Evolutionary conservation across 768 basidiomycete species (phyloP).

Genomic region (Amylocystis lapponica): DNA sequence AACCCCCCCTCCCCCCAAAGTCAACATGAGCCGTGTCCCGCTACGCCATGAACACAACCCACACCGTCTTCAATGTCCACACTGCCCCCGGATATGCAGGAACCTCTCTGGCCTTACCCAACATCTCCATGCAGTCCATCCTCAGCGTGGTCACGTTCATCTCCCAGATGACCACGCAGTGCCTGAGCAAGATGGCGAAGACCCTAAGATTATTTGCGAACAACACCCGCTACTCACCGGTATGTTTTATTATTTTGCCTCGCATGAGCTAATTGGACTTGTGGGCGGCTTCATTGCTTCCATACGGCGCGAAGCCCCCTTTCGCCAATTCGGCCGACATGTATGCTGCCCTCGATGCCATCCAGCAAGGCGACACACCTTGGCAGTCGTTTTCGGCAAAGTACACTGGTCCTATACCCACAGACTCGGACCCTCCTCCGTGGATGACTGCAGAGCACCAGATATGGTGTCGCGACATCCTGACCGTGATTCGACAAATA

Average conservation of each 20-base stretch:
- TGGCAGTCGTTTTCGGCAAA: slow-evolving; percentile 31
- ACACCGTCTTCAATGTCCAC: too few species aligned
- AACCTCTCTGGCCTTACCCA: slow-evolving; percentile 1
- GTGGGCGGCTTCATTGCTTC: slow-evolving; percentile 8
- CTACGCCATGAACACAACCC: too few species aligned
- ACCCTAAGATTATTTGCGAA: too few species aligned
- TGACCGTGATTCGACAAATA: slow-evolving; percentile 11
- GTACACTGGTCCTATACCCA: slow-evolving; percentile 15
- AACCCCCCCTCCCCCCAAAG: too few species aligned
- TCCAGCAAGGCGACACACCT: slow-evolving; percentile 27
- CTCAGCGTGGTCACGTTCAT: too few species aligned
- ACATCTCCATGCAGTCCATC: too few species aligned
- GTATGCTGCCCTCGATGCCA: slow-evolving; percentile 29
- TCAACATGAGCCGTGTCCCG: too few species aligned
- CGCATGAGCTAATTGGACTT: slow-evolving; percentile 5
- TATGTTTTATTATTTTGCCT: background rate
- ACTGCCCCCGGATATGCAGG: slow-evolving; percentile 1
- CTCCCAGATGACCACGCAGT: too few species aligned
- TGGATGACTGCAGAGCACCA: slow-evolving; percentile 24
- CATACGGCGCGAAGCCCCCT: slow-evolving; percentile 6
- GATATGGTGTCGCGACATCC: slow-evolving; percentile 17
- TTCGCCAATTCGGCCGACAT: slow-evolving; percentile 27
- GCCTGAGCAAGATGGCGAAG: too few species aligned
- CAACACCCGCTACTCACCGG: background rate
- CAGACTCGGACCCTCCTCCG: slow-evolving; percentile 7